Conservation (phyloP, 129 eudicot genomes). For the Centrapalus pauciflorus region DNA sequence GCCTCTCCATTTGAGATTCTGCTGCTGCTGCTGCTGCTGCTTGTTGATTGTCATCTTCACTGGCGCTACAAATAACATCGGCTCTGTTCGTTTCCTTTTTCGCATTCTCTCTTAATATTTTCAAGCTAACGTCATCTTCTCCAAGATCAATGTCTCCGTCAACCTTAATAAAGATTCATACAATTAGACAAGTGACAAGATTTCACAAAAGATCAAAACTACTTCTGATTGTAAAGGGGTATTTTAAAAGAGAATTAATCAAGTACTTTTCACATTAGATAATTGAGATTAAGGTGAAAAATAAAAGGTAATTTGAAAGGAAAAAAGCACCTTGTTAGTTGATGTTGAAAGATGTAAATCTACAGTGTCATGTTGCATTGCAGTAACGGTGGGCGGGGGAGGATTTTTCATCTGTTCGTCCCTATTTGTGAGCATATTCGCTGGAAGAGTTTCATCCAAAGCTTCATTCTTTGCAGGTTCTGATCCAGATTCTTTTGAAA, state of each 20-base stretch:
- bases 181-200: neutral
- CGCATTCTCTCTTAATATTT: constrained; percentile 35
- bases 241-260: too few species aligned
- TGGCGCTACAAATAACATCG: neutral
- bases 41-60: constrained; percentile 15
- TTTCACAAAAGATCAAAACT: neutral
- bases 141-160: constrained; percentile 37
- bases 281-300: neutral
- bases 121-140: constrained; percentile 46
- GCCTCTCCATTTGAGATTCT: constrained; percentile 54
- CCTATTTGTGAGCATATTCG: constrained; percentile 19
- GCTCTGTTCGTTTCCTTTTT: constrained; percentile 34
- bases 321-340: constrained; percentile 43
- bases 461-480: constrained; percentile 22
- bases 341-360: constrained; percentile 23
- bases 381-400: constrained; percentile 9
- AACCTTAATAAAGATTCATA: neutral
- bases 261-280: neutral
- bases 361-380: constrained; percentile 26
- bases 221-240: too few species aligned
- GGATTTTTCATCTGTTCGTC: constrained; percentile 25
- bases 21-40: constrained; percentile 42
- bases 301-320: neutral
- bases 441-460: constrained; percentile 24
- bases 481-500: constrained; percentile 33